A percentile compares a stretch with the other conserved stretches of the same genome.
Conservation (phyloP, 2,329 filamentous ascomycete genomes). For the Cladorrhinum sp. region DNA sequence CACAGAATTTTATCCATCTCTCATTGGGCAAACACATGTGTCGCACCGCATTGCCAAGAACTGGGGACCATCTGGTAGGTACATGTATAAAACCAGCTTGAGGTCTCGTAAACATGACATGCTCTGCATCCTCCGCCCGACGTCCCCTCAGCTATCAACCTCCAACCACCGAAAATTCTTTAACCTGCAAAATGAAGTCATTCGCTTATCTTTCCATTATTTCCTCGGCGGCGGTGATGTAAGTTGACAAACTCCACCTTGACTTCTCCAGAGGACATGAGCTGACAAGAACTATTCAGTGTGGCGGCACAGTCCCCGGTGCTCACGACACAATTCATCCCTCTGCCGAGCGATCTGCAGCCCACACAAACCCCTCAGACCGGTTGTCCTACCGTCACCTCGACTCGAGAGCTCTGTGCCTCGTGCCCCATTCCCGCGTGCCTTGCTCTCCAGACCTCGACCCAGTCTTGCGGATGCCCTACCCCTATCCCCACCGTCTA, state of each 20-base stretch:
- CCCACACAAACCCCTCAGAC: constrained; percentile 6
- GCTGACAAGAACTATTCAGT: background rate
- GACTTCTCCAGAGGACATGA: background rate
- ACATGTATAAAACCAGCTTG: background rate
- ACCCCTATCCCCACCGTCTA: constrained; percentile 30
- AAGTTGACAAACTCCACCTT: background rate
- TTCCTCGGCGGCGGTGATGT: background rate
- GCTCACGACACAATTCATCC: background rate
- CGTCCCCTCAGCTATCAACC: background rate
- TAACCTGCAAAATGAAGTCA: background rate
- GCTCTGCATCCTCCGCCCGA: background rate
- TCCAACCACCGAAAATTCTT: background rate
- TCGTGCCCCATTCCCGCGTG: constrained; percentile 35
- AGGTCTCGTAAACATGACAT: background rate
- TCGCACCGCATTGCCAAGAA: background rate
- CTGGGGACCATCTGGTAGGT: background rate
- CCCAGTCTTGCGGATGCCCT: constrained; percentile 35
- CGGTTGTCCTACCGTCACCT: constrained; percentile 36
- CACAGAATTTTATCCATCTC: background rate
- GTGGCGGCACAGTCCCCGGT: background rate
- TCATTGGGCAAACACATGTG: background rate
- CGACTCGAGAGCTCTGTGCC: constrained; percentile 32
- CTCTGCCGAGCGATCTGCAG: background rate
- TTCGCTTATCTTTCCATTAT: background rate
- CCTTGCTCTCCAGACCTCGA: constrained; percentile 31